Base-by-base conservation (phyloP, 345 rosid genomes). In the Citrus maxima region DNA sequence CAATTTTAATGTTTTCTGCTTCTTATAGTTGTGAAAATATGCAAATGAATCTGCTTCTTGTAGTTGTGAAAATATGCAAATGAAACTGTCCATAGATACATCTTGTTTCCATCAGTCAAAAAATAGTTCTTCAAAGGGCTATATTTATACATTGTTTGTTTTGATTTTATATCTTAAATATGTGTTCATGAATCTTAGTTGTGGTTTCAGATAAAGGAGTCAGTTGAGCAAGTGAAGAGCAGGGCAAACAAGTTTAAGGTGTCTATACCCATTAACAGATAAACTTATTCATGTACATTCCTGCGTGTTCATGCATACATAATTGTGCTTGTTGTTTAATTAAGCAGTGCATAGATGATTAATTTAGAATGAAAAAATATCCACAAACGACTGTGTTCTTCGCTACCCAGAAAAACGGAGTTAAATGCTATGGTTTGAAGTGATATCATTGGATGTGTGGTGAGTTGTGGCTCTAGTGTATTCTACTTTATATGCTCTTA, bases 241-340 rank as follows among this genome's bases (percentile, higher is more conserved):
- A 80, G 76, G 86, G 88, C 80, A 18, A 85, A 80, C 70, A 88
- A 82, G 42, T 81, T 80, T 65, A 88, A 86, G 90, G 97, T 95
- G 62, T 84, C 83, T 80, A 73, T 24, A 70, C 46, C 58, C 60
- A 70, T 12, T 7, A 51, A 49, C 74, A 46, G 21, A 18, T 27
- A 49, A 70, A 70, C 1, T 4, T 35, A 25, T 24, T 27, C 6
- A 27, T 67, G 71, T 67, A 51, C 70, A 66, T 35, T 66, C 51
- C 27, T 63, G 67, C 51, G 51, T 13, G 30, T 69, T 30, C 74
- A 27, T 61, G 67, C 74, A 30, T 42, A 27, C 69, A 51, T 70
- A 38, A 37, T 55, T 77, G 77, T 79, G 77, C 24, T 62, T 7
- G 77, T 65, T 56, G 80, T 49, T 30, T 61, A 70, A 27, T 7